Evolutionary conservation across 1,284 basidiomycete species (phyloP), one percentile per base, ranked within the genome.

Genomic region (Cutaneotrichosporon sp.): DNA sequence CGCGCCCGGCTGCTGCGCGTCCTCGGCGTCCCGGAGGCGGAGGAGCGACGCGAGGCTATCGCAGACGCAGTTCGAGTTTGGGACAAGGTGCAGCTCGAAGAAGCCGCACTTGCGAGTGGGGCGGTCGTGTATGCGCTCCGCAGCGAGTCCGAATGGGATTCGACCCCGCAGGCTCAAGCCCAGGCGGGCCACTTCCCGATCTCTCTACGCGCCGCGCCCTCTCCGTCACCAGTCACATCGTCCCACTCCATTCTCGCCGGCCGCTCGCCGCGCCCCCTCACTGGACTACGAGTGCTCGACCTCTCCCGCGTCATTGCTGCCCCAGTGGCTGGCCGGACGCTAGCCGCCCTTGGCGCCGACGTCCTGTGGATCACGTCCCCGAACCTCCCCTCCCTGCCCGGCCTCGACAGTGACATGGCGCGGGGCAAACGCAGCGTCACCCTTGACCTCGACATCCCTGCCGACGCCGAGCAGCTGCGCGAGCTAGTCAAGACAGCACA

Each of bases 311-410:
- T 47, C 46, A 47, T 47, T 7, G 46, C 46, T 16, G 46, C 22
- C 24, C 46, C 46, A 24, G 46, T 47, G 4, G 46, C 46, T 4
- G 46, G 46, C 16, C 46, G 46, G 10, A 47, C 46, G 10, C 46
- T 47, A 2, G 46, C 46, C 16, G 46, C 46, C 46, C 46, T 47
- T 24, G 46, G 46, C 24, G 46, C 46, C 24, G 46, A 47, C 46
- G 46, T 47, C 24, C 16, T 47, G 46, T 47, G 46, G 46, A 24
- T 47, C 24, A 47, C 46, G 9, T 47, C 46, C 22, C 46, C 46
- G 24, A 24, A 25, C 25, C 46, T 47, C 46, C 46, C 46, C 13
- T 25, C 46, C 14, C 24, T 47, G 4, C 46, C 46, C 4, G 46
- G 46, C 22, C 46, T 47, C 8, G 46, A 47, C 46, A 14, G 24